Conservation (phyloP, 192 early-diverging fungal genomes). For the Dissophora globulifera region DNA sequence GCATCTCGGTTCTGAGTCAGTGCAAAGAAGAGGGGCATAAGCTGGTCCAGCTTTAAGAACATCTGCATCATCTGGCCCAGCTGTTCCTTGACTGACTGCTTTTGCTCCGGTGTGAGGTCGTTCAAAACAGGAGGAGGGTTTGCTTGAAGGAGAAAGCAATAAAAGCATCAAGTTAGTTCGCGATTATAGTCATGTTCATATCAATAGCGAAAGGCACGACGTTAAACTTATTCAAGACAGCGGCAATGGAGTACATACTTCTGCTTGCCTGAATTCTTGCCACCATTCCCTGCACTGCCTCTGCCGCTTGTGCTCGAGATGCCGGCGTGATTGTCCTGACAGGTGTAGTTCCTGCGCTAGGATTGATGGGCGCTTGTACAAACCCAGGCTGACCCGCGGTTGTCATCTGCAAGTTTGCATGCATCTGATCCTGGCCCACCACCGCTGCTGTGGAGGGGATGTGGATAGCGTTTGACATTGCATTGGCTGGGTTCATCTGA, state of each 20-base stretch:
- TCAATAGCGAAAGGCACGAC: too few species aligned
- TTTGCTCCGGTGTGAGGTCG: slow-evolving; percentile 54
- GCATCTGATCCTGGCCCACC: neutral
- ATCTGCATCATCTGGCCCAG: slow-evolving; percentile 54
- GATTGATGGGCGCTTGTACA: slow-evolving; percentile 7
- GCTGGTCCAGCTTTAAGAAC: slow-evolving; percentile 58
- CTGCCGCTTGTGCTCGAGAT: slow-evolving; percentile 41
- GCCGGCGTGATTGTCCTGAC: slow-evolving; percentile 18
- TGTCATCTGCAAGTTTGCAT: slow-evolving; percentile 1
- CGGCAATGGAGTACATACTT: slow-evolving; percentile 25
- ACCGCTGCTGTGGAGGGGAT: neutral
- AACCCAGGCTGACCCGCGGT: neutral
- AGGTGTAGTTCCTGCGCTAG: slow-evolving; percentile 4
- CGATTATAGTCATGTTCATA: too few species aligned
- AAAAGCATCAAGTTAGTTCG: too few species aligned
- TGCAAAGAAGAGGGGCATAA: slow-evolving; percentile 60
- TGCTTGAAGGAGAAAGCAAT: slow-evolving; percentile 2
- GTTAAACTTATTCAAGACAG: neutral
- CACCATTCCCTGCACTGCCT: slow-evolving; percentile 51
- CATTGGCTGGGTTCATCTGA: slow-evolving; percentile 9
- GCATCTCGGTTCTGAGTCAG: slow-evolving; percentile 59
- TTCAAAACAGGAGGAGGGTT: slow-evolving; percentile 36
- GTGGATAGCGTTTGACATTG: slow-evolving; percentile 1
- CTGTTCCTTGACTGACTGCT: slow-evolving; percentile 55
- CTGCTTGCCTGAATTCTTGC: slow-evolving; percentile 47